Evolutionary conservation across 2,329 filamentous ascomycete genomes (phyloP), one percentile per base, ranked within the genome.

Genomic region (Sporothrix pseudoabietina): DNA sequence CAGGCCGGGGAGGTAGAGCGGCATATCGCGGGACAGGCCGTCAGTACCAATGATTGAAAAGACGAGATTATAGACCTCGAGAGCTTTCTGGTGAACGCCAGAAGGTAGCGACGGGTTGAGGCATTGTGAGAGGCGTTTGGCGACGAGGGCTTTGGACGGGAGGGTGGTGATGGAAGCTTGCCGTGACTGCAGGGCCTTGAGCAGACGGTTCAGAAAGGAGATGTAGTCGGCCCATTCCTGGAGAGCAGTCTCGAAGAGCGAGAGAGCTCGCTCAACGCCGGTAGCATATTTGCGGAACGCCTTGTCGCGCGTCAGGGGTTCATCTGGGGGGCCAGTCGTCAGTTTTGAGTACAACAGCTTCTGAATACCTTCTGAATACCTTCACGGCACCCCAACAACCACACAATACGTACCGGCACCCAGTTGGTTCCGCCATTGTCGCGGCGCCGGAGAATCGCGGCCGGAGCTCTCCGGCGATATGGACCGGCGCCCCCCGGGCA

Each of bases 181-280:
- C 76, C 94, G 93, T 61, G 92, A 89, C 88, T 99, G 96, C 30
- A 99, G 87, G 52, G 95, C 94, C 89, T 98, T 98, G 75, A 97
- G 86, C 68, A 99, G 86, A 75, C 94, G 90, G 80, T 93, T 97
- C 72, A 99, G 84, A 81, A 98, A 99, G 22, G 95, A 97, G 79
- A 99, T 99, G 80, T 99, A 99, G 83, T 99, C 96, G 68, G 97
- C 96, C 96, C 96, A 99, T 89, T 99, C 96, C 83, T 98, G 94
- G 77, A 98, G 86, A 41, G 94, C 90, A 19, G 93, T 94, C 80
- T 99, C 96, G 84, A 98, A 99, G 47, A 97, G 87, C 63, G 92
- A 89, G 75, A 99, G 87, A 47, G 94, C 92, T 81, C 94, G 90
- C 79, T 98, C 95, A 77, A 99, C 91, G 74, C 90, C 92, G 68